Base-by-base conservation (phyloP, 176 grass and related monocot genomes). In the Melocanna baccifera region DNA sequence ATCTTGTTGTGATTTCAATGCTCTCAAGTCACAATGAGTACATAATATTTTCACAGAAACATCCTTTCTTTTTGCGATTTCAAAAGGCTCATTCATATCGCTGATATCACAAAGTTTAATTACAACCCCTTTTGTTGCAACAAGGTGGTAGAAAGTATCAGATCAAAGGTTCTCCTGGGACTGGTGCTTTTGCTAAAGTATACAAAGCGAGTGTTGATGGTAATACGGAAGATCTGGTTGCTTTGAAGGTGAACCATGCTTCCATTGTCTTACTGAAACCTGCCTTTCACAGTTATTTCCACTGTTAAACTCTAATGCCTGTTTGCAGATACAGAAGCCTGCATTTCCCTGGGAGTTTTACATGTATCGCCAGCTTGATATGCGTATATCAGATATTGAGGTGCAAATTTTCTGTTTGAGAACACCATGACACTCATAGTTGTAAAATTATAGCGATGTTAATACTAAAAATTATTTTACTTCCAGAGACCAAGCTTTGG, bases 331-430 rank as follows among this genome's bases (percentile, higher is more conserved):
- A 88, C 91, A 96, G 56, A 92, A 84, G 20, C 96, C 96, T 59
- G 72, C 91, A 57, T 99, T 85, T 77, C 78, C 91, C 30, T 99
- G 91, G 93, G 96, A 99, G 79, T 99, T 96, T 81, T 96, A 99
- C 84, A 99, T 99, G 75, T 96, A 99, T 88, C 91, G 93, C 37
- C 93, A 92, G 86, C 91, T 99, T 89, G 96, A 99, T 89, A 68
- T 39, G 76, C 89, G 58, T 53, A 88, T 99, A 88, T 83, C 91
- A 86, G 86, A 88, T 74, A 36, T 69, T 78, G 87, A 96, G 93
- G 96, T 96, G 70, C 71, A 80, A 14, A 75, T 81, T 68, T 88
- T 74, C 9, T 73, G 20, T 82, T 56, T 55, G 46, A 47, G 39
- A 85, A 51, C 51, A 70, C 19, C 79, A 76, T 68, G 9, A 1